phyloP scores from a whole-genome alignment of 2,329 filamentous ascomycete species.

The Botrytis galanthina region DNA sequence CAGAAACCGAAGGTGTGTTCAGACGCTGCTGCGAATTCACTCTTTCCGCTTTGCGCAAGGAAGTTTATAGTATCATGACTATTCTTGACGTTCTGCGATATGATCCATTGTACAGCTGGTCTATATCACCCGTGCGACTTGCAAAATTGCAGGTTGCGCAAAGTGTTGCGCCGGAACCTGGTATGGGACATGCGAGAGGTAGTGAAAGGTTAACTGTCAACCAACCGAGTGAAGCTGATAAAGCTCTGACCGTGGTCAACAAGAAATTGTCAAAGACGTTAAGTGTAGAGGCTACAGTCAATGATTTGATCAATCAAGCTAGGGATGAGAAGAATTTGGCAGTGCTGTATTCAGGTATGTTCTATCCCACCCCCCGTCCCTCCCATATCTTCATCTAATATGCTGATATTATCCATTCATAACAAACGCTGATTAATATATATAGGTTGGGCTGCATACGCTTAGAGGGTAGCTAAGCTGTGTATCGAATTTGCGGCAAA shows the following conservation, averaged over 20 bases:
- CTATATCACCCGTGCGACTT: constrained; percentile 68
- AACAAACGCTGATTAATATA: constrained; percentile 19
- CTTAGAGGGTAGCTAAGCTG: constrained; percentile 28
- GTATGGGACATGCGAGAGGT: constrained; percentile 34
- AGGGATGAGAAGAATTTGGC: constrained; percentile 91
- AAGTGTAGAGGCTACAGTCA: constrained; percentile 92
- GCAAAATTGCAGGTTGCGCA: constrained; percentile 64
- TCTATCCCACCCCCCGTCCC: not conserved
- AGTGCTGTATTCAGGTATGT: constrained; percentile 69
- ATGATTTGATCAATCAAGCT: constrained; percentile 94
- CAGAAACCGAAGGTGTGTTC: constrained; percentile 93
- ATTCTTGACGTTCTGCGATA: constrained; percentile 97
- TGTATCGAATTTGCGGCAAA: not conserved
- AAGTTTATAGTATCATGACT: constrained; percentile 97
- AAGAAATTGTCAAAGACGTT: constrained; percentile 95
- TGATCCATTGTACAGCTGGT: constrained; percentile 96
- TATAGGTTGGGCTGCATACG: constrained; percentile 52
- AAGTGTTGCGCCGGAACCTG: constrained; percentile 40
- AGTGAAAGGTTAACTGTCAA: constrained; percentile 45
- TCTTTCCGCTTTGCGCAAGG: constrained; percentile 88
- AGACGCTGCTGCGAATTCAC: constrained; percentile 98
- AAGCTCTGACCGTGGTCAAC: constrained; percentile 86
- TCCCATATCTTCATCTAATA: not conserved
- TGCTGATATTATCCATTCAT: not conserved
- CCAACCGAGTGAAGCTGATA: constrained; percentile 77